Base-by-base conservation (phyloP, 2,329 filamentous ascomycete genomes). In the Ophiostoma fasciatum region DNA sequence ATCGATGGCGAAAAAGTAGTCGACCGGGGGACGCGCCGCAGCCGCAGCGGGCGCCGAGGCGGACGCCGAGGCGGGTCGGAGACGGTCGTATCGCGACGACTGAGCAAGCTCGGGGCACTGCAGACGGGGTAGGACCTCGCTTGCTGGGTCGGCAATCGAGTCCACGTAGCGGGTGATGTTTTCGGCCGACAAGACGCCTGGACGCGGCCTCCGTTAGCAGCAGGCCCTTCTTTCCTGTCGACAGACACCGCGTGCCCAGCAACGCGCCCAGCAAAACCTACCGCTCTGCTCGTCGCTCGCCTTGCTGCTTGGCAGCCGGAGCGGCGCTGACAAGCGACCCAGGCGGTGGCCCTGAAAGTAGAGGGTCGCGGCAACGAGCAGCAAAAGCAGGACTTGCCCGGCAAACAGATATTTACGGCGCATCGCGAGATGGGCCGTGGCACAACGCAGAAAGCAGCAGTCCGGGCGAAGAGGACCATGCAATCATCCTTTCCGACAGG, bases 1-100 rank as follows among this genome's bases (percentile, higher is more conserved):
- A 42, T 74, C 57, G 20, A 74, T 52, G 0, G 68, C 66, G 40
- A 74, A 70, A 48, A 66, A 66, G 47, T 63, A 70, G 2, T 51
- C 3, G 8, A 44, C 31, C 5, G 30, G 7, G 0, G 23, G 7
- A 8, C 11, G 11, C 3, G 17, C 15, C 12, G 31, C 10, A 8
- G 34, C 15, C 6, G 31, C 19, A 4, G n/a, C 8, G 5, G 28
- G 3, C 28, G 9, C 46, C n/a, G n/a, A n/a, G n/a, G n/a, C n/a
- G n/a, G n/a, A n/a, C n/a, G n/a, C n/a, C n/a, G n/a, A n/a, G n/a
- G n/a, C n/a, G n/a, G n/a, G n/a, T n/a, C n/a, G n/a, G n/a, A 46
- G 27, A 10, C 26, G n/a, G 12, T 44, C 28, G 10, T 48, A 46
- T 11, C 44, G 43, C 15, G 30, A 20, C 1, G 28, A 14, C 3